A percentile compares a stretch with the other conserved stretches of the same genome.
Evolutionary conservation across 2,329 filamentous ascomycete species (phyloP).

Genomic region (Torrubiellomyces zombiae): DNA sequence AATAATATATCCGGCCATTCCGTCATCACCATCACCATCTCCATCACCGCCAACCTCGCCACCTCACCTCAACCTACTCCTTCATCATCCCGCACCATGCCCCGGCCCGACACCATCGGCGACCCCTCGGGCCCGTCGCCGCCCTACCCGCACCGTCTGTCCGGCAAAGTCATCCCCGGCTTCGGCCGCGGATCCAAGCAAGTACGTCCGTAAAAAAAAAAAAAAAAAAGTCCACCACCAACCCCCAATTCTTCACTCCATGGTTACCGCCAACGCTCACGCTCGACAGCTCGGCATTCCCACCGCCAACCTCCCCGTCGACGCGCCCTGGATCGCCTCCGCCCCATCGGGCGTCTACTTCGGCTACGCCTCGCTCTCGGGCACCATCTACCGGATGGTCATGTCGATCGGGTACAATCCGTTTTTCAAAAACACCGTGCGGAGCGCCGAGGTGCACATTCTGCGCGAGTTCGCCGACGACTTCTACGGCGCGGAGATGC

Average conservation of each 20-base stretch:
- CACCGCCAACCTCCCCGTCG: constrained; percentile 79
- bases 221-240: too few species aligned
- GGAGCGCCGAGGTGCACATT: constrained; percentile 81
- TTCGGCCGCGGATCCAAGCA: constrained; percentile 92
- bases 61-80: neutral
- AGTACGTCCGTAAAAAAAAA: constrained; percentile 27
- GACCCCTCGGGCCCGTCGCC: constrained; percentile 53
- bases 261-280: constrained; percentile 1
- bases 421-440: constrained; percentile 82
- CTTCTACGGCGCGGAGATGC: constrained; percentile 73
- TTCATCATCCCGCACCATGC: constrained; percentile 8
- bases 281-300: constrained; percentile 68
- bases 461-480: constrained; percentile 61
- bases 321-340: constrained; percentile 44
- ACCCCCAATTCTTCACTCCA: neutral
- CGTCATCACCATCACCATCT: too few species aligned
- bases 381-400: constrained; percentile 61
- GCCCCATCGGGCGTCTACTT: constrained; percentile 79
- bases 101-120: constrained; percentile 56
- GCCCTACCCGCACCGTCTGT: constrained; percentile 72
- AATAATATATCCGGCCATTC: too few species aligned
- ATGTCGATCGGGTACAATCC: constrained; percentile 96
- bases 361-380: constrained; percentile 60
- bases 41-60: too few species aligned
- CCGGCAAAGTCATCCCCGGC: constrained; percentile 76